Conservation (phyloP, 805 yeast species). For the Kodamaea neixiangensis region DNA sequence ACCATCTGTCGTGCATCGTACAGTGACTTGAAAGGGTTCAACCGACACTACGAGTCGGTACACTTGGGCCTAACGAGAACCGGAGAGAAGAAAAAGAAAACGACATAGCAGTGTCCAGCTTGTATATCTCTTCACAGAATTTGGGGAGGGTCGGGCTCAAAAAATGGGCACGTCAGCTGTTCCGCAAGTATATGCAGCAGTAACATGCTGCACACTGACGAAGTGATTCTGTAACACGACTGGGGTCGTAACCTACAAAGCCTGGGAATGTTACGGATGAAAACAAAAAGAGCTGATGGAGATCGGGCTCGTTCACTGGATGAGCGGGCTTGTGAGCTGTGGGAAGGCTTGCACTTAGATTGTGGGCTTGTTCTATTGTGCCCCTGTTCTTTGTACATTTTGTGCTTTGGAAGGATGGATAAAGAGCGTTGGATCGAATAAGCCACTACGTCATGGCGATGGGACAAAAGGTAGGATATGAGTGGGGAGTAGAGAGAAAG, state of each 20-base stretch:
- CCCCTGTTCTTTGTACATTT: neutral
- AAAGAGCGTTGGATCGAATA: neutral
- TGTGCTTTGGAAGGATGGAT: neutral
- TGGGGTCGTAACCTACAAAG: neutral
- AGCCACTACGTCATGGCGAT: neutral
- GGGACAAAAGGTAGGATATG: neutral
- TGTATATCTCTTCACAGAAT: too few species aligned
- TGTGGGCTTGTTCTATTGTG: neutral
- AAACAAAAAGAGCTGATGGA: too few species aligned
- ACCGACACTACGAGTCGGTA: conserved; percentile 15
- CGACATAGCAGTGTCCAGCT: neutral
- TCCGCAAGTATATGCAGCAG: neutral
- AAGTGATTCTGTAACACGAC: neutral
- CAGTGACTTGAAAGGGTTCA: conserved; percentile 18
- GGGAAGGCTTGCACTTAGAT: neutral
- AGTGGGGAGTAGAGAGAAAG: neutral
- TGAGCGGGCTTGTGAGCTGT: neutral
- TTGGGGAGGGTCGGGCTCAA: too few species aligned
- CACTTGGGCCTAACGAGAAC: conserved; percentile 10
- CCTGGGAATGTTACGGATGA: neutral
- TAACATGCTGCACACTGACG: neutral
- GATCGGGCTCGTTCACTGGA: too few species aligned
- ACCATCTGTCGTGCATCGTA: conserved; percentile 13
- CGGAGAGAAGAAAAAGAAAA: conserved; percentile 8
- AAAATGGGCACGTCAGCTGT: neutral